Base-by-base conservation (phyloP, 257 asterid species). In the Asclepias syriaca region DNA sequence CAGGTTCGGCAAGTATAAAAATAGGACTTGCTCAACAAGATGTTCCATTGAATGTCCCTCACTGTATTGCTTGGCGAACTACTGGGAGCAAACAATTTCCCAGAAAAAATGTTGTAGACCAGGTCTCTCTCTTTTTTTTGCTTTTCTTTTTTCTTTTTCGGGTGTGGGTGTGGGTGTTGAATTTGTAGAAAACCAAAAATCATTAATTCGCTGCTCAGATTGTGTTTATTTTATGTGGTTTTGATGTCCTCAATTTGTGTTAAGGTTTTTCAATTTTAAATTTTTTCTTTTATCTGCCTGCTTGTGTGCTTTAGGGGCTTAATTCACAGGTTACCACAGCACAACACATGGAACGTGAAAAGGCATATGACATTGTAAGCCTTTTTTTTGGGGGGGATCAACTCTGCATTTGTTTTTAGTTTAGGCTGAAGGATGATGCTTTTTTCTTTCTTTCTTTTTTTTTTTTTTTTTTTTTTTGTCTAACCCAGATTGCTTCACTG, bases 291-390 rank as follows among this genome's bases (percentile, higher is more conserved):
- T 0, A 8, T 66, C 48, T 6, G 3, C 27, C 12, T 43, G 39
- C 57, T 27, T 65, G 73, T 72, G 45, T 66, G 55, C 67, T 73
- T 78, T 53, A 95, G 99, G 69, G 87, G 76, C 92, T 95, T 74
- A 95, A 95, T 86, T 87, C 97, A 77, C 96, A 88, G 90, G 96
- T 95, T 73, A 87, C 98, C 1, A 90, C 98, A 18, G 88, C 82
- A 60, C 99, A 95, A 78, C 96, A 95, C 79, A 79, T 95, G 86
- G 99, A 95, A 76, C 91, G 99, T 4, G 99, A 95, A 78, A 90
- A 91, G 82, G 97, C 99, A 66, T 95, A 95, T 83, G 99, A 95
- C 80, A 84, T 88, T 83, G 98, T 95, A 75, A 86, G 96, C 86
- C 34, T 32, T 61, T 13, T 43, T 43, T 6, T 43, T 40, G n/a